These are phyloP conservation scores for Barbatosphaeria neglecta DNA, from an alignment of 495 filamentous ascomycete genomes.

Conservation along the genomic window DNA sequence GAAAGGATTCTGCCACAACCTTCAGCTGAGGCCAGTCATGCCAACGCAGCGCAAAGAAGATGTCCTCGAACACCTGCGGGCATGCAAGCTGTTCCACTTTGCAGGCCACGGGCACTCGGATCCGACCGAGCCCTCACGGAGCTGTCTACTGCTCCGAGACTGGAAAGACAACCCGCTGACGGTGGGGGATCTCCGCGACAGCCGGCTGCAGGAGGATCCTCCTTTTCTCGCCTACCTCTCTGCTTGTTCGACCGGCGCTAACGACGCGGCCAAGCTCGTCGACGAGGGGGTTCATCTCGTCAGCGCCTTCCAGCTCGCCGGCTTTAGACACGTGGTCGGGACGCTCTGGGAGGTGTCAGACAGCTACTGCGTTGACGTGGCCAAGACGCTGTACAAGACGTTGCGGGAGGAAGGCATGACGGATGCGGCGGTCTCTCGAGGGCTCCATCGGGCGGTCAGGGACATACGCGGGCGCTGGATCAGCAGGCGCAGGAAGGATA, in stretches of 20 bases:
- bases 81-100: constrained; percentile 15
- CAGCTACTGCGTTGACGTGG: too few species aligned
- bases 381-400: too few species aligned
- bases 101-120: constrained; percentile 9
- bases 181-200: constrained; percentile 10
- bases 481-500: too few species aligned
- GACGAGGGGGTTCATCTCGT: constrained; percentile 23
- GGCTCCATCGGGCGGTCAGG: too few species aligned
- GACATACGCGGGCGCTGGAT: too few species aligned
- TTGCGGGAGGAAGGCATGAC: too few species aligned
- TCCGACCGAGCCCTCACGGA: constrained; percentile 12
- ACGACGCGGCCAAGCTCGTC: constrained; percentile 1
- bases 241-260: constrained; percentile 20
- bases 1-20: not conserved
- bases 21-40: too few species aligned
- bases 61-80: constrained; percentile 5
- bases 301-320: constrained; percentile 21
- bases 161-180: constrained; percentile 14
- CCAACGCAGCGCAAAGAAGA: too few species aligned
- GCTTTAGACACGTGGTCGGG: constrained; percentile 25
- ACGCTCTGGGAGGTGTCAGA: constrained; percentile 17
- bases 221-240: constrained; percentile 22
- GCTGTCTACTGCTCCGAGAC: constrained; percentile 13
- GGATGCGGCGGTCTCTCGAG: too few species aligned
- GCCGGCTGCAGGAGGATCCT: constrained; percentile 8